Evolutionary conservation across 2,329 filamentous ascomycete species (phyloP), one percentile per base, ranked within the genome.

Genomic region (Paecilomyces variotii): DNA sequence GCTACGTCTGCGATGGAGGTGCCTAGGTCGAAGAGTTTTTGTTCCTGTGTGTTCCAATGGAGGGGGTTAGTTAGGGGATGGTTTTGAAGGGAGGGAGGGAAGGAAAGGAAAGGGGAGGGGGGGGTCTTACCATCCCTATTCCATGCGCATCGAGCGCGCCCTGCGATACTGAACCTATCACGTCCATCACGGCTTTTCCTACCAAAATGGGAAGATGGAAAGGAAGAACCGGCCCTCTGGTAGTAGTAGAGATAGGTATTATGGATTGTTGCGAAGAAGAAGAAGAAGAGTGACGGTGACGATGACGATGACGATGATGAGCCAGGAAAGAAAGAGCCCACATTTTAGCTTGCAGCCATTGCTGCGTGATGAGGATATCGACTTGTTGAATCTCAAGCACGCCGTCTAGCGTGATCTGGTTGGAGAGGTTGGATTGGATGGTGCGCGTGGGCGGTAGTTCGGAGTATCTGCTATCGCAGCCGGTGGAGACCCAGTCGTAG

Each of bases 141-240:
- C 87, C 87, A 63, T 93, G 81, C 2, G 92, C 79, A 63, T 93
- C 90, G 73, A 91, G 86, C 34, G 87, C 85, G 59, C 87, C 83
- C 56, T 87, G 86, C 0, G 88, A 88, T 65, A 94, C 90, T 57
- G 88, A 84, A 1, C 86, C 84, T 3, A 88, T 86, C 73, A 92
- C 84, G 7, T 82, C 82, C 63, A 84, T 78, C 12, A 89, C 68
- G 57, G 89, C 85, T 56, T 84, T 80, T 0, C 86, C 80, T 60
- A 89, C 81, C 57, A 86, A 78, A 10, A 87, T 79, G 1, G 86
- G 83, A 57, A 87, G 87, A 57, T 84, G 81, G 63, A 87, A 88
- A 0, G 84, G 82, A 61, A 87, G 79, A 53, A 83, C 81, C 56
- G 80, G 79, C 58, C 88, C 82, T 5, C 71, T 66, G 1, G 78